Evolutionary conservation across 148 eudicot genomes (phyloP).

Genomic region (Fallopia convolvulus): DNA sequence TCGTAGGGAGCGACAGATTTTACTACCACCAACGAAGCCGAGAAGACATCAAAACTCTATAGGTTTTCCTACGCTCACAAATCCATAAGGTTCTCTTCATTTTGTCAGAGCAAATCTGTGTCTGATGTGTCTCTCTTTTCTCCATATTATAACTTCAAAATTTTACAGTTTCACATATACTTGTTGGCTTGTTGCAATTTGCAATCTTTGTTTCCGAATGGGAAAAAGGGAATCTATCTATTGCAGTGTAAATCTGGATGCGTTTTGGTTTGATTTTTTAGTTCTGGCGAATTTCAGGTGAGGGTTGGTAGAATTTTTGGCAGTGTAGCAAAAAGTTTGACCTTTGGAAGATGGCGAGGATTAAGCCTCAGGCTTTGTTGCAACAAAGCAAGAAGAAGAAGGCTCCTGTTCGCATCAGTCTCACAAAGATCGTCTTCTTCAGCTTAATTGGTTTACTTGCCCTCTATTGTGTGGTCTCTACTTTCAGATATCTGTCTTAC

Average conservation of each 20-base stretch:
- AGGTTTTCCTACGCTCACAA: neutral
- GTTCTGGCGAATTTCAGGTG: neutral
- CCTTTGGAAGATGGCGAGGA: constrained; percentile 55
- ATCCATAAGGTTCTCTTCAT: neutral
- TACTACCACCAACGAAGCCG: neutral
- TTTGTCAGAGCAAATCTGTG: neutral
- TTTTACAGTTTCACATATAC: neutral
- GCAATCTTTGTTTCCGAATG: neutral
- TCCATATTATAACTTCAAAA: neutral
- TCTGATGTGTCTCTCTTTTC: neutral
- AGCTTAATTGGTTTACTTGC: constrained; percentile 40
- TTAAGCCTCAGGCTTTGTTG: constrained; percentile 89
- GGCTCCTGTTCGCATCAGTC: constrained; percentile 60
- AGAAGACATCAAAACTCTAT: neutral
- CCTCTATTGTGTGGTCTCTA: constrained; percentile 54
- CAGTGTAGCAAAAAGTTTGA: neutral
- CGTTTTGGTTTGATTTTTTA: neutral
- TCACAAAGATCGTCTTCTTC: constrained; percentile 47
- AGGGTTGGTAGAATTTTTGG: constrained; percentile 5
- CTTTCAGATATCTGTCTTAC: constrained; percentile 58
- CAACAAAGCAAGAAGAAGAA: constrained; percentile 98
- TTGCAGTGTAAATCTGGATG: constrained; percentile 2
- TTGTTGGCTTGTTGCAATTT: constrained; percentile 5
- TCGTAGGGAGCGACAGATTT: neutral
- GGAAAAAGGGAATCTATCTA: neutral